Evolutionary conservation across 2,329 filamentous ascomycete species (phyloP).

Genomic region (Phyllosticta citriasiana): DNA sequence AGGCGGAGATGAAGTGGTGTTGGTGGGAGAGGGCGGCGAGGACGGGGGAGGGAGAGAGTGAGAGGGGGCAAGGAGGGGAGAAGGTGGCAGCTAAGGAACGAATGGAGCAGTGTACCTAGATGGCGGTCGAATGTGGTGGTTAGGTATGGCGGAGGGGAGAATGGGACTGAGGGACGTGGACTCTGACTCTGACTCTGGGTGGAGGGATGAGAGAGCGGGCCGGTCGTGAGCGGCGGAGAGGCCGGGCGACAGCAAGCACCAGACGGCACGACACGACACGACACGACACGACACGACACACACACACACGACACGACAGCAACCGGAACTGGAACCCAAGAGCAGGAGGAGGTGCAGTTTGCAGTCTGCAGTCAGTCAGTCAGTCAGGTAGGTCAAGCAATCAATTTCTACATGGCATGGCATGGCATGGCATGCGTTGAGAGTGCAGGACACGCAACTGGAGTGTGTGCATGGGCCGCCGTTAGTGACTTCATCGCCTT

Average conservation of each 20-base stretch:
- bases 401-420: neutral
- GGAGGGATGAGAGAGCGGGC: too few species aligned
- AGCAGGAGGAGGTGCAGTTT: neutral
- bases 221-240: too few species aligned
- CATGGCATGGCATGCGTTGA: neutral
- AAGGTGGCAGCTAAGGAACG: neutral
- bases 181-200: too few species aligned
- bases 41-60: neutral
- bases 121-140: too few species aligned
- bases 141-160: too few species aligned
- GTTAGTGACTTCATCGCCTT: neutral
- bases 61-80: neutral
- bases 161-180: too few species aligned
- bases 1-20: neutral
- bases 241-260: too few species aligned
- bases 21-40: neutral
- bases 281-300: neutral
- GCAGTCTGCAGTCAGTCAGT: neutral
- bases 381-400: neutral
- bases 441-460: neutral
- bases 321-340: too few species aligned
- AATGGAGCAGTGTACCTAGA: neutral
- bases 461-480: neutral
- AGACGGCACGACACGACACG: too few species aligned
- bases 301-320: neutral